These are phyloP conservation scores for Lentinula sp. DNA, from an alignment of 768 basidiomycete species.

Conservation along the genomic window DNA sequence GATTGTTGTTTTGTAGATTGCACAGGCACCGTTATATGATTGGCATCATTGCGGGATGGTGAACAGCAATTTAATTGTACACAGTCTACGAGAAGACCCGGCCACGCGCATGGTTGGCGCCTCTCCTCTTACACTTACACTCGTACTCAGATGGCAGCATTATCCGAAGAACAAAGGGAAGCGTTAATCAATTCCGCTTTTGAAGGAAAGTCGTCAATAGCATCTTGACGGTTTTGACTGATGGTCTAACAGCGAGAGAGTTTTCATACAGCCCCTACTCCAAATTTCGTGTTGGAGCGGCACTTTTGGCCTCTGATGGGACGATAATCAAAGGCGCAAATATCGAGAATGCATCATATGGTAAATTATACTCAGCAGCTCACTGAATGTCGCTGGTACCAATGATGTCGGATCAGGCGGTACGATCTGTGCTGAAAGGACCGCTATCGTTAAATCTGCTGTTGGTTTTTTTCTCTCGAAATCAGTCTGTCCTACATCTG, in stretches of 20 bases:
- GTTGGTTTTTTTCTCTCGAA: conserved; percentile 38
- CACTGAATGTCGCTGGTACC: neutral
- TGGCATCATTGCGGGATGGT: neutral
- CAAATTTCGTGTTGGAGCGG: conserved; percentile 90
- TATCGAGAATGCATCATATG: conserved; percentile 91
- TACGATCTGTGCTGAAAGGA: conserved; percentile 91
- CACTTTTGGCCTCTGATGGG: conserved; percentile 66
- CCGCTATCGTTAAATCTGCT: conserved; percentile 90
- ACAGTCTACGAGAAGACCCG: neutral
- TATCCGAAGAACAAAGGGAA: conserved; percentile 23
- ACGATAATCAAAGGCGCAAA: conserved; percentile 81
- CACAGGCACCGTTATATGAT: conserved; percentile 25
- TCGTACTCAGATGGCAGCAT: neutral
- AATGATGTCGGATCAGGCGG: conserved; percentile 47
- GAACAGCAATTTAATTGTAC: neutral
- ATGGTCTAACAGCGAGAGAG: conserved; percentile 48
- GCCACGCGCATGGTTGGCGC: neutral
- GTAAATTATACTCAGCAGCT: conserved; percentile 30
- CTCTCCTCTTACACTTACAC: neutral
- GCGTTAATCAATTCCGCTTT: conserved; percentile 52
- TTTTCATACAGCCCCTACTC: conserved; percentile 82
- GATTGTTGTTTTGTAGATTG: conserved; percentile 45
- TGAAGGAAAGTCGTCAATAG: conserved; percentile 36
- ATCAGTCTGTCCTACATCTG: neutral
- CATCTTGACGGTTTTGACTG: neutral